Conservation (phyloP, 495 filamentous ascomycete genomes). For the Podospora tetraspora region DNA sequence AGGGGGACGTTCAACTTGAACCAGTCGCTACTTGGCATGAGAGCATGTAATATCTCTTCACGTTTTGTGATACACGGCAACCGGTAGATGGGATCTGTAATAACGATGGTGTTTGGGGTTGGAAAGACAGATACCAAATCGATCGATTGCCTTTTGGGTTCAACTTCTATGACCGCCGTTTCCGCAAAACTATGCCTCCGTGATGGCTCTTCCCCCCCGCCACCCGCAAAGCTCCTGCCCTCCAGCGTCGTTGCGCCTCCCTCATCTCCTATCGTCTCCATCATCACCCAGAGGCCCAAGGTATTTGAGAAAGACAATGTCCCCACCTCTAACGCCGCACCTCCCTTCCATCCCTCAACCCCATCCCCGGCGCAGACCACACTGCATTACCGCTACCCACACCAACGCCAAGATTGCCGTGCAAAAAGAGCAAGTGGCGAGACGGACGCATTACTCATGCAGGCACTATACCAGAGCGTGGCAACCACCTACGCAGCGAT, state of each 20-base stretch:
- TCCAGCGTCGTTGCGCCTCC: no score
- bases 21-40: not conserved
- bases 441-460: not conserved
- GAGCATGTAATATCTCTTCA: not conserved
- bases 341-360: no score
- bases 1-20: not conserved
- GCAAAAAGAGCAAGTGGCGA: not conserved
- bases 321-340: not conserved
- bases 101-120: not conserved
- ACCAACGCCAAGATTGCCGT: not conserved
- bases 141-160: not conserved
- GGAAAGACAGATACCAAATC: not conserved
- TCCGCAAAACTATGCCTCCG: no score
- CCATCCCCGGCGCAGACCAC: not conserved
- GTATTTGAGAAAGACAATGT: not conserved
- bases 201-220: no score
- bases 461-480: not conserved
- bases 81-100: not conserved
- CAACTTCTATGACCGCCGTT: not conserved
- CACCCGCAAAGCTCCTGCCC: no score
- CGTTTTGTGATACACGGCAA: not conserved
- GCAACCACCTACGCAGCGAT: no score
- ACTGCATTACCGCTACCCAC: not conserved
- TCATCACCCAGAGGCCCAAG: not conserved
- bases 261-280: not conserved